phyloP scores from a whole-genome alignment of 2,329 filamentous ascomycete genomes.

The Aureobasidium sp. region DNA sequence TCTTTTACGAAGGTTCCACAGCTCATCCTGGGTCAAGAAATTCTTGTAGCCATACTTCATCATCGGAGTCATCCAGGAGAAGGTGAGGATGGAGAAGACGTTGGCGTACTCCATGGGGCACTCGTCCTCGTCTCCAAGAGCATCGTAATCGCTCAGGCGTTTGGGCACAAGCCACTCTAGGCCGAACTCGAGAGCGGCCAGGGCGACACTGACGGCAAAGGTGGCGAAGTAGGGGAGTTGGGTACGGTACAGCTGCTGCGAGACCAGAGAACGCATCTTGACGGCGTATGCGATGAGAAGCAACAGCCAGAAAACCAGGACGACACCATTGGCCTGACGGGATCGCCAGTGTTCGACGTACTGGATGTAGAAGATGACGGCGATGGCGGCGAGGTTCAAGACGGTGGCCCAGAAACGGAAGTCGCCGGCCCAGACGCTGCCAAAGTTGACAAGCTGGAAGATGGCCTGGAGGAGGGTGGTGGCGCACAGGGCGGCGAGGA shows the following conservation, averaged over 20 bases:
- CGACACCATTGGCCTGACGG: constrained; percentile 76
- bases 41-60: constrained; percentile 93
- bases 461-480: constrained; percentile 63
- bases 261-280: constrained; percentile 78
- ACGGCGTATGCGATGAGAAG: constrained; percentile 68
- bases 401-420: constrained; percentile 80
- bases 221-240: constrained; percentile 67
- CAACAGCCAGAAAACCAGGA: constrained; percentile 86
- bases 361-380: constrained; percentile 68
- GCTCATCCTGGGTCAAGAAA: constrained; percentile 85
- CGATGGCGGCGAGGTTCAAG: constrained; percentile 61
- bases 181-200: constrained; percentile 61
- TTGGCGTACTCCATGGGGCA: constrained; percentile 84
- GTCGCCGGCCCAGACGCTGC: constrained; percentile 64
- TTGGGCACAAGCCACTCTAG: constrained; percentile 87
- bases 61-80: constrained; percentile 97
- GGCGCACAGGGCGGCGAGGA: constrained; percentile 59
- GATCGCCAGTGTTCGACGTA: constrained; percentile 79
- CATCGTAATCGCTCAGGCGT: constrained; percentile 59
- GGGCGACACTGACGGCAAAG: constrained; percentile 62
- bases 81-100: constrained; percentile 86
- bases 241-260: constrained; percentile 60
- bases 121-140: constrained; percentile 58
- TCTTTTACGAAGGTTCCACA: constrained; percentile 78
- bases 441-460: constrained; percentile 64